Evolutionary conservation across 306 rosid species (phyloP), one percentile per base, ranked within the genome.

Genomic region (Luffa acutangula): DNA sequence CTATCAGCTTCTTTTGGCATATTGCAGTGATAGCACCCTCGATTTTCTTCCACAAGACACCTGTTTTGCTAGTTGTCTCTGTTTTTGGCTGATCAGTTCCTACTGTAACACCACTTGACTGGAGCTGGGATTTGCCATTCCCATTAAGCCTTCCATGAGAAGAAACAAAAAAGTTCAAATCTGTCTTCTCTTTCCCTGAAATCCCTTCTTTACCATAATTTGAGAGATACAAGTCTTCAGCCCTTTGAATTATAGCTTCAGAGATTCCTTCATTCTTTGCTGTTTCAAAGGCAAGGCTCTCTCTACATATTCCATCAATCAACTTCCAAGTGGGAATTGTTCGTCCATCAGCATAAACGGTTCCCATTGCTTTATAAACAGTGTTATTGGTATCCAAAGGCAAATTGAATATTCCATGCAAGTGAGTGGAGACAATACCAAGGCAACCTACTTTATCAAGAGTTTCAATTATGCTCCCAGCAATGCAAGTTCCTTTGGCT

Each of bases 231-330:
- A 92, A 86, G 78, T 84, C 87, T 80, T 94, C 90, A 25, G 97
- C 98, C 88, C 98, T 83, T 78, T 84, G 83, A 80, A 94, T 89
- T 81, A 94, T 85, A 79, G 75, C 63, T 81, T 91, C 97, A 8
- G 93, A 86, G 75, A 94, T 57, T 58, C 98, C 97, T 86, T 94
- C 97, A 80, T 82, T 87, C 89, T 79, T 83, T 46, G 98, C 97
- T 60, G 98, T 94, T 91, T 94, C 98, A 84, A 95, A 95, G 17
- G 97, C 98, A 80, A 95, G 97, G 85, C 97, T 95, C 85, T 92
- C 98, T 83, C 88, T 89, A 77, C 98, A 95, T 48, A 90, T 82
- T 67, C 98, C 98, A 58, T 89, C 88, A 31, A 80, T 89, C 80
- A 95, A 81, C 88, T 87, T 87, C 98, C 97, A 92, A 31, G 98